Conservation (phyloP, 495 filamentous ascomycete species). For the Physcia stellaris region DNA sequence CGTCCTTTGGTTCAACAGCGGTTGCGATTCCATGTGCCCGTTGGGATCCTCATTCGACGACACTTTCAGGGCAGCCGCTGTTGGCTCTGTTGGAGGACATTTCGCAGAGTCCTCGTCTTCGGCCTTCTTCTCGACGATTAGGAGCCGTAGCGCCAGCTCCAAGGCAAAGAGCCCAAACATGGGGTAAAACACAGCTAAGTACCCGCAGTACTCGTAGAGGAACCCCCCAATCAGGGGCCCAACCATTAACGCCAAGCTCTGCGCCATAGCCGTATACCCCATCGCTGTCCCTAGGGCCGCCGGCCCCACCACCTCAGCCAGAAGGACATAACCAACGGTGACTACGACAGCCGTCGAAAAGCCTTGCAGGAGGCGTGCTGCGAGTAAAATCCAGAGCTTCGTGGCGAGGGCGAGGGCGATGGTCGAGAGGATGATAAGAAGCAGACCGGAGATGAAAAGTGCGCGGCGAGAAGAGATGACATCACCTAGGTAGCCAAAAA, state of each 20-base stretch:
- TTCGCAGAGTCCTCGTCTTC: background rate
- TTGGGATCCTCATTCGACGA: background rate
- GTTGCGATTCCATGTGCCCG: background rate
- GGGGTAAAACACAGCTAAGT: constrained; percentile 39
- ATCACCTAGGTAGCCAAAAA: constrained; percentile 42
- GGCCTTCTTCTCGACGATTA: constrained; percentile 39
- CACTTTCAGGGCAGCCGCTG: background rate
- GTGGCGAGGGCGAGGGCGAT: constrained; percentile 40
- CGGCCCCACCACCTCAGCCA: constrained; percentile 43
- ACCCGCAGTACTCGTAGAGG: constrained; percentile 30
- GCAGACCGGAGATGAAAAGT: constrained; percentile 43
- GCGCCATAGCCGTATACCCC: constrained; percentile 52
- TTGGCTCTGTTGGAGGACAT: background rate
- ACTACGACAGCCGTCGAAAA: constrained; percentile 44
- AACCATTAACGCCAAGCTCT: constrained; percentile 39
- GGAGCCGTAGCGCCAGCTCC: constrained; percentile 43
- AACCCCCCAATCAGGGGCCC: constrained; percentile 38
- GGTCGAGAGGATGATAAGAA: constrained; percentile 39
- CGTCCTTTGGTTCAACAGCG: background rate
- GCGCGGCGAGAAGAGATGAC: constrained; percentile 33
- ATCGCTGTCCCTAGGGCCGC: constrained; percentile 44
- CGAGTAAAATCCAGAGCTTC: constrained; percentile 31
- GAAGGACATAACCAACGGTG: constrained; percentile 45
- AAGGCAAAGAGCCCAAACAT: constrained; percentile 37
- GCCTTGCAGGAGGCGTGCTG: constrained; percentile 46